A percentile compares a stretch with the other conserved stretches of the same genome.
These are phyloP conservation scores for Pythium graminicola DNA, from an alignment of 352 stramenopile species.

Conservation along the genomic window DNA sequence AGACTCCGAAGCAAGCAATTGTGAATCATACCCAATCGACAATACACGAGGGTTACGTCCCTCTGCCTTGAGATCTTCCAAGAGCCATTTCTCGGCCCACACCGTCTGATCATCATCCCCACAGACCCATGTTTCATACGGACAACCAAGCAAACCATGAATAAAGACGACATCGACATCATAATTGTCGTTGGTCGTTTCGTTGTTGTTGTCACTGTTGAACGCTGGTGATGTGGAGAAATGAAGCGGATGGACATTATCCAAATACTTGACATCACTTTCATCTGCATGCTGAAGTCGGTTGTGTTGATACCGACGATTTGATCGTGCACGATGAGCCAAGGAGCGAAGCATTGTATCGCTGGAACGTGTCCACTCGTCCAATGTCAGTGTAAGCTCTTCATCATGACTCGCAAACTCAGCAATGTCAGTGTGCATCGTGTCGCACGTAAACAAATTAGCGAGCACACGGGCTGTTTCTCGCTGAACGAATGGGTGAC, in stretches of 20 bases:
- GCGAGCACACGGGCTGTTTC: slow-evolving; percentile 57
- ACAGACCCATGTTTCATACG: slow-evolving; percentile 76
- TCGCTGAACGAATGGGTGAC: slow-evolving; percentile 40
- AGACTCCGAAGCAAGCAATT: slow-evolving; percentile 67
- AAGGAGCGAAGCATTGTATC: slow-evolving; percentile 47
- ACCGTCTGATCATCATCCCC: slow-evolving; percentile 49
- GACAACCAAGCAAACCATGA: slow-evolving; percentile 68
- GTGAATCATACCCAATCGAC: slow-evolving; percentile 78
- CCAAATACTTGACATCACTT: slow-evolving; percentile 49
- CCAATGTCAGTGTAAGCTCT: slow-evolving; percentile 33
- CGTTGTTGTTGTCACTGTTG: slow-evolving; percentile 13
- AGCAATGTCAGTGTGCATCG: slow-evolving; percentile 31
- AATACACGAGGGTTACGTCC: slow-evolving; percentile 59
- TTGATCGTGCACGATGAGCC: slow-evolving; percentile 49
- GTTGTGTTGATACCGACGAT: slow-evolving; percentile 45
- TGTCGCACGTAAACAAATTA: slow-evolving; percentile 55
- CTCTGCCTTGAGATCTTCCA: slow-evolving; percentile 50
- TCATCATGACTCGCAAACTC: slow-evolving; percentile 34
- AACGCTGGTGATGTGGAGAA: slow-evolving; percentile 31
- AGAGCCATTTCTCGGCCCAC: slow-evolving; percentile 65
- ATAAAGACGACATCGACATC: slow-evolving; percentile 80
- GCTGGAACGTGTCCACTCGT: slow-evolving; percentile 36
- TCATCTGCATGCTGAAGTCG: slow-evolving; percentile 19
- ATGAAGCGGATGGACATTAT: slow-evolving; percentile 65
- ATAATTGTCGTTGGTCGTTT: slow-evolving; percentile 30